These are phyloP conservation scores for Sanghuangporus baumii DNA, from an alignment of 1,284 basidiomycete genomes.

Conservation along the genomic window DNA sequence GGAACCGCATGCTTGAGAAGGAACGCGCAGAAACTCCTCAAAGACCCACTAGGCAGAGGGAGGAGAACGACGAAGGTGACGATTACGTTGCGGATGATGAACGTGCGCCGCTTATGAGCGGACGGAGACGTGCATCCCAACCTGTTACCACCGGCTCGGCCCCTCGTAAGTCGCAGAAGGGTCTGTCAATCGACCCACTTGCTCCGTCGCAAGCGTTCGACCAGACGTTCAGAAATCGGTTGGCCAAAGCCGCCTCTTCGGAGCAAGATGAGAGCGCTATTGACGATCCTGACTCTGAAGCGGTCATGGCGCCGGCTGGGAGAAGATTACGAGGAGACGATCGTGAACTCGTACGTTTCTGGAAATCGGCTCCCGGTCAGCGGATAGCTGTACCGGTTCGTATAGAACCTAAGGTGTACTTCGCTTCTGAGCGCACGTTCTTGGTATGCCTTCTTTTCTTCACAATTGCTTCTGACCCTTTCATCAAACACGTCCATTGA, in stretches of 20 bases:
- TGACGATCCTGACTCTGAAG: constrained; percentile 28
- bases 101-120: constrained; percentile 35
- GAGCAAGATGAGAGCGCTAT: constrained; percentile 21
- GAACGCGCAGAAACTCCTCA: constrained; percentile 16
- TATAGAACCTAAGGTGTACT: constrained; percentile 97
- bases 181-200: constrained; percentile 78
- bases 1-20: constrained; percentile 61
- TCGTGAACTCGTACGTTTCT: constrained; percentile 63
- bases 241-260: constrained; percentile 31
- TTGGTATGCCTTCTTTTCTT: constrained; percentile 43
- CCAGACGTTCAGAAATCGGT: constrained; percentile 63
- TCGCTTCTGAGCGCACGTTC: constrained; percentile 93
- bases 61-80: constrained; percentile 27
- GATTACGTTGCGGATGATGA: constrained; percentile 35
- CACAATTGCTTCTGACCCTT: background rate
- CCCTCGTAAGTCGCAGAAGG: constrained; percentile 22
- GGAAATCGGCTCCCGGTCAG: constrained; percentile 84
- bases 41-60: constrained; percentile 11
- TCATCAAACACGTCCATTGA: constrained; percentile 3
- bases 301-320: constrained; percentile 25
- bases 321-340: constrained; percentile 32
- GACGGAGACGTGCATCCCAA: constrained; percentile 22
- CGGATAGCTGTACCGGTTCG: constrained; percentile 89
- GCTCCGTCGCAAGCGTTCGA: constrained; percentile 79
- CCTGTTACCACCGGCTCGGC: constrained; percentile 18